Percentiles rank a stretch among this genome's conserved stretches.
phyloP scores from a whole-genome alignment of 129 eudicot genomes.

The Scalesia atractyloides region DNA sequence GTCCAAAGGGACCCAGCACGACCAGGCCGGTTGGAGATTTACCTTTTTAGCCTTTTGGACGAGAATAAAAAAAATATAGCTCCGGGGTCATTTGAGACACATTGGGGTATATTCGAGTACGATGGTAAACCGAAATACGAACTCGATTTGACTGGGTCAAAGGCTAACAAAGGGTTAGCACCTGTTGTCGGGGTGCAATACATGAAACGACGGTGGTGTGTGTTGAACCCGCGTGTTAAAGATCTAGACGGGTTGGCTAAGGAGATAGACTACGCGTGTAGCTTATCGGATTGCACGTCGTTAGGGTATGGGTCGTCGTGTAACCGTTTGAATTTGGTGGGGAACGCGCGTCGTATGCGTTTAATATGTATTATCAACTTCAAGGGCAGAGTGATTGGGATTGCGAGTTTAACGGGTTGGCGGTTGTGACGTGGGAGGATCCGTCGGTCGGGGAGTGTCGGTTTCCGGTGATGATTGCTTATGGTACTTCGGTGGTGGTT shows the following conservation, averaged over 20 bases:
- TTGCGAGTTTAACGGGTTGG: slow-evolving; percentile 79
- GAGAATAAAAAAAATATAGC: slow-evolving; percentile 75
- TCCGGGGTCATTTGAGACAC: slow-evolving; percentile 89
- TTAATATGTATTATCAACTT: slow-evolving; percentile 91
- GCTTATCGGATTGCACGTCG: slow-evolving; percentile 82
- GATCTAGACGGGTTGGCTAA: slow-evolving; percentile 52
- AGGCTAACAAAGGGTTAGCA: slow-evolving; percentile 40
- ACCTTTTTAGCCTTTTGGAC: slow-evolving; percentile 77
- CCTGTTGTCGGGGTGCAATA: slow-evolving; percentile 66
- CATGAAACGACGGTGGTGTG: slow-evolving; percentile 69
- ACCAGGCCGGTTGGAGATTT: slow-evolving; percentile 56
- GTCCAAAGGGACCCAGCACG: slow-evolving; percentile 67
- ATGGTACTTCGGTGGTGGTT: slow-evolving; percentile 48
- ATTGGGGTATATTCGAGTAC: slow-evolving; percentile 91
- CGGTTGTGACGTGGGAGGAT: slow-evolving; percentile 57
- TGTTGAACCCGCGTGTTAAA: slow-evolving; percentile 59
- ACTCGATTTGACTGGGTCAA: slow-evolving; percentile 52
- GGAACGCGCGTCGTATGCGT: slow-evolving; percentile 84
- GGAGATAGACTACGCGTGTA: slow-evolving; percentile 76
- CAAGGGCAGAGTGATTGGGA: slow-evolving; percentile 64
- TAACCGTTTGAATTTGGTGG: slow-evolving; percentile 43
- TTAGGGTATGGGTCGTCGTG: slow-evolving; percentile 87
- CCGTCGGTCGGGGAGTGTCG: slow-evolving; percentile 67
- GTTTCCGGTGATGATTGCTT: slow-evolving; percentile 82
- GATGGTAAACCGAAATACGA: slow-evolving; percentile 90